phyloP scores from a whole-genome alignment of 1,284 basidiomycete species.

The Serendipita sp. region DNA sequence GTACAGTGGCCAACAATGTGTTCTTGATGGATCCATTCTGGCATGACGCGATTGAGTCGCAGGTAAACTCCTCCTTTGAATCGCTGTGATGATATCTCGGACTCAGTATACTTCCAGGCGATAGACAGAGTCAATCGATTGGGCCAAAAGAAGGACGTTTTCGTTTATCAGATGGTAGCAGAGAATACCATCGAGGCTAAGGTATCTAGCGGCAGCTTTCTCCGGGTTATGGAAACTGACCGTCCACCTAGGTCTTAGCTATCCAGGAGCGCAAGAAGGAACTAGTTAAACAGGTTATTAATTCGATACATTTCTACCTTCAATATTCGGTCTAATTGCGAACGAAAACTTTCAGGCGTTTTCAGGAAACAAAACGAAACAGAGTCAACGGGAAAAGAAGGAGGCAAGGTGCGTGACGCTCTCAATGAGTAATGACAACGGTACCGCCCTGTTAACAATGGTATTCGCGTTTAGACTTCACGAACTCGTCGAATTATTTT shows the following conservation, averaged over 20 bases:
- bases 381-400: constrained; percentile 54
- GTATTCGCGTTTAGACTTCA: too few species aligned
- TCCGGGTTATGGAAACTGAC: not conserved
- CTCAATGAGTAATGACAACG: too few species aligned
- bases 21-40: constrained; percentile 75
- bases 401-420: constrained; percentile 40
- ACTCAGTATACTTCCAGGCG: constrained; percentile 48
- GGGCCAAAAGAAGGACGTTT: constrained; percentile 66
- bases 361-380: constrained; percentile 56
- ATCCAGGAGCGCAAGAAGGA: constrained; percentile 71
- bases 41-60: constrained; percentile 26
- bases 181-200: constrained; percentile 78
- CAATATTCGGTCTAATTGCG: not conserved
- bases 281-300: constrained; percentile 48
- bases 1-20: constrained; percentile 83
- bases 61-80: not conserved
- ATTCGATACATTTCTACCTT: not conserved
- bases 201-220: constrained; percentile 23
- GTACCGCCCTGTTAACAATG: too few species aligned
- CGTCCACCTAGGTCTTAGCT: constrained; percentile 42
- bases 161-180: constrained; percentile 78
- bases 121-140: constrained; percentile 72
- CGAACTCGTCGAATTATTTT: too few species aligned
- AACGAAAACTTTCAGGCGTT: constrained; percentile 40
- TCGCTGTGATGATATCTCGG: not conserved